Evolutionary conservation across 495 filamentous ascomycete species (phyloP).

Genomic region (Penicillium silybi): DNA sequence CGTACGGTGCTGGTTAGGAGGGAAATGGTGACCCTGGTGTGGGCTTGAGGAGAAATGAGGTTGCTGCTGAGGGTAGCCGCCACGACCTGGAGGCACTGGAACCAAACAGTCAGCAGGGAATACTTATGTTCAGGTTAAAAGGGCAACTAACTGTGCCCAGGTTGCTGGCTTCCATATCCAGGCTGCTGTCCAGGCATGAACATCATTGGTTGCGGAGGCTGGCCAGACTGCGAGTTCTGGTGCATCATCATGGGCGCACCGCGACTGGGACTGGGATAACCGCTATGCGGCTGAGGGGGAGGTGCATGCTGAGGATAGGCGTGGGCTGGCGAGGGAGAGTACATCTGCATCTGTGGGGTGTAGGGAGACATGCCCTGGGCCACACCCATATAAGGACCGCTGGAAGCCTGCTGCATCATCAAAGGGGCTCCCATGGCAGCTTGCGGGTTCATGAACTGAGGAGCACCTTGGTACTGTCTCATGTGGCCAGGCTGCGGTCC

Average conservation of each 20-base stretch:
- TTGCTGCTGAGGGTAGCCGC: constrained; percentile 55
- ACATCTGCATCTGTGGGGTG: constrained; percentile 69
- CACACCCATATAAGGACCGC: constrained; percentile 49
- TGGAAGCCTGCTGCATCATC: constrained; percentile 75
- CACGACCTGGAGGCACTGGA: constrained; percentile 55
- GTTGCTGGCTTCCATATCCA: constrained; percentile 59
- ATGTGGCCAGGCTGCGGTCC: constrained; percentile 28
- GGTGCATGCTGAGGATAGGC: constrained; percentile 60
- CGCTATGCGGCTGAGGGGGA: constrained; percentile 65
- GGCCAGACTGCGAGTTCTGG: constrained; percentile 70
- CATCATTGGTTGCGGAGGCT: constrained; percentile 53
- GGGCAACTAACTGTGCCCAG: constrained; percentile 60
- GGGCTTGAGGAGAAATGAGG: constrained; percentile 61
- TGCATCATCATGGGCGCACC: constrained; percentile 83
- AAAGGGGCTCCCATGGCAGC: constrained; percentile 67
- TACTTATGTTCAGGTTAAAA: neutral
- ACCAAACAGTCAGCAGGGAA: neutral
- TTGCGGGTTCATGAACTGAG: constrained; percentile 63
- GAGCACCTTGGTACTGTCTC: constrained; percentile 49
- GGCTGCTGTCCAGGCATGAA: constrained; percentile 73
- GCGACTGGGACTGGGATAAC: constrained; percentile 79
- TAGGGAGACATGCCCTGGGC: constrained; percentile 55
- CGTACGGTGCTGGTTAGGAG: constrained; percentile 55
- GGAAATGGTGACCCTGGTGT: constrained; percentile 63
- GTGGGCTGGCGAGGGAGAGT: constrained; percentile 63